Evolutionary conservation across 495 filamentous ascomycete genomes (phyloP).

Genomic region (Penicillium coprophilum): DNA sequence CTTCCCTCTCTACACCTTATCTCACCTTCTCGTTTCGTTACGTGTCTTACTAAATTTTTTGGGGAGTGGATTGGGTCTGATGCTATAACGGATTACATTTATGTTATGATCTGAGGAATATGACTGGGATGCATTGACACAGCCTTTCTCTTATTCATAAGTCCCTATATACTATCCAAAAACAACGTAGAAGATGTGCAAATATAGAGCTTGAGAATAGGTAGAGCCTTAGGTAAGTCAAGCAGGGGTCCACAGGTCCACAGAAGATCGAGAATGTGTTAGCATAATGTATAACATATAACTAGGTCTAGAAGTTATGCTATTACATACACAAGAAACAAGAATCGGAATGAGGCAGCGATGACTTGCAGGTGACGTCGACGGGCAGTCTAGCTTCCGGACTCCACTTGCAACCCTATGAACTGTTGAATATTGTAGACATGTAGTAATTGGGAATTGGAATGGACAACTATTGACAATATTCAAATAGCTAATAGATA

Average conservation of each 20-base stretch:
- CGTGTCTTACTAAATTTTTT: slow-evolving; percentile 30
- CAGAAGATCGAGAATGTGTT: too few relatives aligned
- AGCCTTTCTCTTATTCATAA: background rate
- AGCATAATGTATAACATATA: too few relatives aligned
- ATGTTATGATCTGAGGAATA: slow-evolving; percentile 22
- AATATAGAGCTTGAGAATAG: background rate
- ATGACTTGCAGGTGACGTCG: slow-evolving; percentile 38
- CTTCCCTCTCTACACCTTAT: background rate
- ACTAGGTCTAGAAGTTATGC: too few relatives aligned
- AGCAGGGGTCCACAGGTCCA: too few relatives aligned
- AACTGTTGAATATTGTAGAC: background rate
- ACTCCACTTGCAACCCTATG: background rate
- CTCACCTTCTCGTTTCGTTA: slow-evolving; percentile 20
- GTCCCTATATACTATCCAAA: background rate
- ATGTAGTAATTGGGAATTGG: background rate
- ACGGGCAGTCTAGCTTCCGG: slow-evolving; percentile 5
- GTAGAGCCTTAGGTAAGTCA: too few relatives aligned
- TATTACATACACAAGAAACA: too few relatives aligned
- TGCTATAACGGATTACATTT: slow-evolving; percentile 17
- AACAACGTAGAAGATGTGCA: background rate
- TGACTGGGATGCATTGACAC: slow-evolving; percentile 18
- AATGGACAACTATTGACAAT: too few relatives aligned
- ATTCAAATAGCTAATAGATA: too few relatives aligned
- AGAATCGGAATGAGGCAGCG: slow-evolving; percentile 4
- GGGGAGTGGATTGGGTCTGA: slow-evolving; percentile 21